A percentile compares a stretch with the other conserved stretches of the same genome.
Conservation (phyloP, 108 stramenopile species). For the Nannochloropsis salina region DNA sequence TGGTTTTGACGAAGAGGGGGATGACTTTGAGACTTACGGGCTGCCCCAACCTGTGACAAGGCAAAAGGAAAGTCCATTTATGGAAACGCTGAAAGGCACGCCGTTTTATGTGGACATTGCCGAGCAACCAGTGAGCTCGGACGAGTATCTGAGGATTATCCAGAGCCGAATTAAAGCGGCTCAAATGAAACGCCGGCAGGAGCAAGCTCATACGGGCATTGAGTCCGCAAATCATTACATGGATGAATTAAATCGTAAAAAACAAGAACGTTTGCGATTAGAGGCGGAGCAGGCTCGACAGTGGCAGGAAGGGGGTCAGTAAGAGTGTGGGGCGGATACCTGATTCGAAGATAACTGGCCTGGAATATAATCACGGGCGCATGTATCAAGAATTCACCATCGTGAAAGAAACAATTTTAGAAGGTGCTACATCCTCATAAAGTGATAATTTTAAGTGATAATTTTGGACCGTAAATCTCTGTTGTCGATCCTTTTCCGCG, state of each 20-base stretch:
- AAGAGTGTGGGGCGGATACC: not conserved
- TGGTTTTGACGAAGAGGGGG: not conserved
- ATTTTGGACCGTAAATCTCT: too few relatives aligned
- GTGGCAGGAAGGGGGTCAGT: not conserved
- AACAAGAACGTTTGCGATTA: not conserved
- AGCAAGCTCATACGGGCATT: not conserved
- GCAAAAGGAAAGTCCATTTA: not conserved
- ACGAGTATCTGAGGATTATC: slow-evolving; percentile 15
- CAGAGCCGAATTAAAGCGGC: not conserved
- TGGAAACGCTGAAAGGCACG: not conserved
- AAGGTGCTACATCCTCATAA: too few relatives aligned
- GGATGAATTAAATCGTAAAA: not conserved
- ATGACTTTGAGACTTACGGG: not conserved
- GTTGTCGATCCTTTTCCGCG: too few relatives aligned
- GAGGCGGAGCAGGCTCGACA: slow-evolving; percentile 10
- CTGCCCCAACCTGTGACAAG: not conserved
- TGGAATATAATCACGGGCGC: too few relatives aligned
- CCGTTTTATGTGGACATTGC: not conserved
- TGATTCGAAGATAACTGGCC: too few relatives aligned
- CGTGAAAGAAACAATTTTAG: too few relatives aligned
- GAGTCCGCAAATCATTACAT: slow-evolving; percentile 5
- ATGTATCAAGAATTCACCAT: too few relatives aligned
- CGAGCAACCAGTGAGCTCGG: not conserved
- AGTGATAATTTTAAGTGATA: too few relatives aligned
- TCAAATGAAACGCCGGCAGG: not conserved